Evolutionary conservation across 805 yeast species (phyloP), one percentile per base, ranked within the genome.

Genomic region (Cyberlindnera mrakii): DNA sequence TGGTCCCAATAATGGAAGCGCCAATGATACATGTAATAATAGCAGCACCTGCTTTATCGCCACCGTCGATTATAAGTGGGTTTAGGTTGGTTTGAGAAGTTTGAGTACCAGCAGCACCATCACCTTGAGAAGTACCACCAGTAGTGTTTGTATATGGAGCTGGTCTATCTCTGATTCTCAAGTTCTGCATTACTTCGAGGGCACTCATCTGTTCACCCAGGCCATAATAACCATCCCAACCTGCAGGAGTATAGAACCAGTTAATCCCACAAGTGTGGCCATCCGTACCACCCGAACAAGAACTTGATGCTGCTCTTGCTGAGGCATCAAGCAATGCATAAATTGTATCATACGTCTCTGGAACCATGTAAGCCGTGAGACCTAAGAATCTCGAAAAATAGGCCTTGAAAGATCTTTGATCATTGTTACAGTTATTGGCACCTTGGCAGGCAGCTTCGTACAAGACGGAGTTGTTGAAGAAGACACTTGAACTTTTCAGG

Each of bases 201-300:
- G 95, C 95, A 30, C 77, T 66, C 72, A 85, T 81, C 62, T 87
- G 95, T 63, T 88, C 95, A 39, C 96, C 96, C 33, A 87, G 71
- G 1, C 96, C 96, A 53, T 75, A 85, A 43, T 54, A 58, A 1
- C 74, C 77, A 60, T 86, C 95, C 78, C 83, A 84, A 5, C 74
- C 68, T 14, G 15, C n/a, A 23, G 27, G 27, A 31, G 64, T 64
- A 14, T 53, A 46, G 13, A 72, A 59, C 96, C 96, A 87, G 60
- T 81, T 68, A 42, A 72, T 61, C 37, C 96, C 95, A 66, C 96
- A 88, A 0, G 96, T 87, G 51, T 81, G 79, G 9, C 84, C 83
- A 59, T 87, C 96, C 2, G 63, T 40, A 52, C 95, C 95, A 46
- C 96, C 96, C 1, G 80, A 67, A 64, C 96, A 87, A 1, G 91